Base-by-base conservation (phyloP, 164 flowering plant species). In the Sextonia rubra region DNA sequence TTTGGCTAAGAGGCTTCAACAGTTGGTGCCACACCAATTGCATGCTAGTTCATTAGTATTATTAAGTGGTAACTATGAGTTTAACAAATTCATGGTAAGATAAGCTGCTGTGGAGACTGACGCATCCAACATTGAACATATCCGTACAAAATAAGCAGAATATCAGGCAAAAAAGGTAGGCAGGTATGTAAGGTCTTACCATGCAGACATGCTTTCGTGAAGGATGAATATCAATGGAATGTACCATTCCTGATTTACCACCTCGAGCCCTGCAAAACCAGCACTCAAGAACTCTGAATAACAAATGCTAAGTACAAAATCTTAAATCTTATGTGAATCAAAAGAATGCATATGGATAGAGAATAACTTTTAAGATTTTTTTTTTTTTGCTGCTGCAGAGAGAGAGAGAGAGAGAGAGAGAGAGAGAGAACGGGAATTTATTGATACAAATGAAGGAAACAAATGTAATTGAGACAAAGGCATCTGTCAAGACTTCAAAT, bases 131-230 rank as follows among this genome's bases (percentile, higher is more conserved):
- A 52, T 52, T 52, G 58, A 18, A 52, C 58, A 14, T 18, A 12
- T 52, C 18, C 58, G 12, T 17, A 52, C 58, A 52, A 20, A 52
- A 17, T 18, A 6, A 25, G 64, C n/a, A 29, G 29, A 1, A 49
- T 14, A 14, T 37, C 55, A 32, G 14, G 11, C 25, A 20, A 20
- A 47, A 47, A 37, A 47, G 37, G 2, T 14, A 27, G 66, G 49
- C 12, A 29, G 37, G 49, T 74, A 24, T 71, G 47, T 48, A 69
- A 58, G 4, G 65, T 48, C 74, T 70, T 77, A 93, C 98, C 83
- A 92, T 73, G 82, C 98, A 92, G 0, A 87, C 86, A 77, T 92
- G 97, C 82, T 94, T 94, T 68, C 99, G 82, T 56, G 99, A 94
- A 72, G 96, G 91, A 81, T 90, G 97, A 72, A 94, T 86, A 76